Base-by-base conservation (phyloP, 23 red algal genomes). In the Gracilaria caudata region DNA sequence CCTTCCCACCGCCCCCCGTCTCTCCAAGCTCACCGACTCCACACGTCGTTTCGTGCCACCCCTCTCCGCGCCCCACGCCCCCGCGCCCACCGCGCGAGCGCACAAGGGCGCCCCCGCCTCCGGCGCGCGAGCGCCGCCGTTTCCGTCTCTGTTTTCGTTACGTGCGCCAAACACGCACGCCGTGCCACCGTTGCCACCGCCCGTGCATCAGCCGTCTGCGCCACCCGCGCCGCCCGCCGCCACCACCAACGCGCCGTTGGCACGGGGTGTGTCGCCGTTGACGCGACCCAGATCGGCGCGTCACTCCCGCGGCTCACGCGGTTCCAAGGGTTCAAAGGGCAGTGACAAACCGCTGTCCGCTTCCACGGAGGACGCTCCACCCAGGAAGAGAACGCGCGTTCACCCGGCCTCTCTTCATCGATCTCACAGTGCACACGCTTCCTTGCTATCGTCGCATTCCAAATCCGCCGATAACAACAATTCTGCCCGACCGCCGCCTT, bases 361-460 rank as follows among this genome's bases (percentile, higher is more conserved):
- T 0, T 89, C 85, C 40, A 89, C 85, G 7, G 85, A 89, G 74
- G 85, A 89, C 39, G 85, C 85, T 6, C 85, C 85, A 24, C 85
- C 85, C 33, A 25, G 85, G 21, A 89, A 89, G 57, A 47, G 85
- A 30, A 77, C 85, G 24, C 70, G 85, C 26, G 55, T 66, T 7
- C 80, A 68, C 47, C 40, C 64, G 3, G 35, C 68, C 4, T 44
- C 55, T 2, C 41, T 61, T 35, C 55, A 75, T 1, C 43, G 85
- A 3, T 56, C 85, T 11, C 85, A 89, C 20, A 89, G 85, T 29
- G 85, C 85, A 25, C 85, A 89, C 44, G 85, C 85, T 3, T 63
- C 71, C 16, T 35, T 89, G 39, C 85, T 39, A 19, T 46, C 30
- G 19, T 37, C 59, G 51, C 32, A 38, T n/a, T n/a, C n/a, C 57